Evolutionary conservation across 345 rosid genomes (phyloP), one percentile per base, ranked within the genome.

Genomic region (Syzygium aromaticum): DNA sequence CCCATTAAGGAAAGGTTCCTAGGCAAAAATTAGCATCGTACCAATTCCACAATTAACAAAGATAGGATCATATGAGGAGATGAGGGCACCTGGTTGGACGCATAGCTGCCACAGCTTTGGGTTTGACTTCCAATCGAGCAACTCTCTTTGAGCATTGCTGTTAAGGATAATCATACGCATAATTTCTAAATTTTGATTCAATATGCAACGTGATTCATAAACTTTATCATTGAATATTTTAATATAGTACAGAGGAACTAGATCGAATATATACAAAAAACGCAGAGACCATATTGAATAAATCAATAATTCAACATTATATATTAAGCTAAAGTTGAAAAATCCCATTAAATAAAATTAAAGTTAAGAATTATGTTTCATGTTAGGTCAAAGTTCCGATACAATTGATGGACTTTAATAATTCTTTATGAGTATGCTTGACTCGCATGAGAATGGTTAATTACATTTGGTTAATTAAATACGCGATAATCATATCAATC

Each of bases 321-420:
- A 8, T 9, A 23, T 23, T 56, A 56, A 0, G 4, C 25, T 56
- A 56, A 0, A 23, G 10, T 23, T 9, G 11, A 56, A 0, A 1
- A 11, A 43, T 1, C 46, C 1, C 46, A 5, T 43, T 43, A 43
- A 43, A 6, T 1, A 43, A 43, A 43, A 5, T 43, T 56, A 56
- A 0, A 23, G 4, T 23, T 9, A 56, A 0, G 5, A 21, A 56
- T 0, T 8, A 3, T 10, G 1, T 56, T 56, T 4, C 0, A 0
- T 56, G 3, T 56, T 9, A 2, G 1, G 46, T 5, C 4, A 43
- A 43, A 43, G 46, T 43, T 43, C 3, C 7, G 46, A 43, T 43
- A 43, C 7, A 43, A 43, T 43, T 57, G 9, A 67, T 9, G 46
- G 46, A 17, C 25, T 67, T 67, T 17, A 5, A 11, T 21, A 67